These are phyloP conservation scores for Corynespora cassiicola DNA, from an alignment of 2,329 filamentous ascomycete species.

Conservation along the genomic window DNA sequence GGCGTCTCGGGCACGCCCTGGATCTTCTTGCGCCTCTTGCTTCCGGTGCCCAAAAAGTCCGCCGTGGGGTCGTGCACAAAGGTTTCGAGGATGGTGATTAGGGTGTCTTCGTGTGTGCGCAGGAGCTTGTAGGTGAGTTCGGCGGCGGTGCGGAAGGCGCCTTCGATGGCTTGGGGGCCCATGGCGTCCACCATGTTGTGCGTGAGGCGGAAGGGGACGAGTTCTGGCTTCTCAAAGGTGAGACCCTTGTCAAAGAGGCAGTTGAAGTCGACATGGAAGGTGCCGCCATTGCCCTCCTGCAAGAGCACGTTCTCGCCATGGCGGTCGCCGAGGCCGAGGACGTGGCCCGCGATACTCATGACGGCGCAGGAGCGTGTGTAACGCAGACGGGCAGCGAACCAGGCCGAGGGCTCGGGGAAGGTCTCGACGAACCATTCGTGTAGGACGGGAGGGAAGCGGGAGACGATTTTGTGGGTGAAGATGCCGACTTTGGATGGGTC, in stretches of 20 bases:
- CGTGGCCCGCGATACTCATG: conserved; percentile 99
- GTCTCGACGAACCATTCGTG: conserved; percentile 95
- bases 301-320: conserved; percentile 97
- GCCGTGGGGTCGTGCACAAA: conserved; percentile 97
- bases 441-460: conserved; percentile 83
- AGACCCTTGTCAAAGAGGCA: conserved; percentile 98
- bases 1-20: conserved; percentile 69
- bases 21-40: conserved; percentile 64
- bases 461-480: conserved; percentile 71
- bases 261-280: conserved; percentile 99
- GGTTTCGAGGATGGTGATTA: conserved; percentile 96
- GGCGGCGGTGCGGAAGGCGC: conserved; percentile 87
- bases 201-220: conserved; percentile 93
- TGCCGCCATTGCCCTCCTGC: conserved; percentile 89
- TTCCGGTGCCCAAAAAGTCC: conserved; percentile 82
- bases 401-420: conserved; percentile 89
- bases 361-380: conserved; percentile 96
- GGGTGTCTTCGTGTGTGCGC: conserved; percentile 89
- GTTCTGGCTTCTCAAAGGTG: conserved; percentile 92
- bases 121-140: conserved; percentile 87
- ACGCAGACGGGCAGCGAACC: conserved; percentile 86
- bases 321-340: conserved; percentile 89
- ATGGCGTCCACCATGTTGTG: conserved; percentile 99
- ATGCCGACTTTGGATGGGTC: conserved; percentile 68
- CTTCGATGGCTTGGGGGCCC: conserved; percentile 90